A percentile compares a stretch with the other conserved stretches of the same genome.
phyloP scores from a whole-genome alignment of 2,329 filamentous ascomycete species.

The Teratosphaeria destructans region DNA sequence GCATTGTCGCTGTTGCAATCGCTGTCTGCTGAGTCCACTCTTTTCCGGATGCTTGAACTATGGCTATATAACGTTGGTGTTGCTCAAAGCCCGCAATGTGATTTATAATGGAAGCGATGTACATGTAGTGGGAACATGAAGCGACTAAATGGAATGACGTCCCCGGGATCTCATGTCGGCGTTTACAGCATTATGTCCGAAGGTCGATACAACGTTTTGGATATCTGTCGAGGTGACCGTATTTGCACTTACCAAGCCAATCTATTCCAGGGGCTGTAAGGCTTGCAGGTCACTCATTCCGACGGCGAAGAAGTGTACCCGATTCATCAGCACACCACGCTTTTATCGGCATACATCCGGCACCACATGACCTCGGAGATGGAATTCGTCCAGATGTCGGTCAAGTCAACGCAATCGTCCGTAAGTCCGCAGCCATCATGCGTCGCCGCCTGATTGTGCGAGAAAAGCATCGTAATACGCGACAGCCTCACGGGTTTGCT shows the following conservation, averaged over 20 bases:
- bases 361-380: neutral
- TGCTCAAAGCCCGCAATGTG: neutral
- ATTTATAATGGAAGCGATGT: neutral
- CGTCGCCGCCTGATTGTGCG: too few species aligned
- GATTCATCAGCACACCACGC: neutral
- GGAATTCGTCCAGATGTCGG: neutral
- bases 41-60: neutral
- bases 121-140: neutral
- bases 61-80: neutral
- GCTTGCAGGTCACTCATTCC: too few species aligned
- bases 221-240: too few species aligned
- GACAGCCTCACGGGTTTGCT: neutral
- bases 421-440: too few species aligned
- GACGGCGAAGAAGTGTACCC: too few species aligned
- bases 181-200: too few species aligned
- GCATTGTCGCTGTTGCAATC: slow-evolving; percentile 23
- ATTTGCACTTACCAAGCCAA: too few species aligned
- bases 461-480: too few species aligned
- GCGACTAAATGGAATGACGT: neutral
- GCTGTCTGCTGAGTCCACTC: neutral
- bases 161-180: too few species aligned
- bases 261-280: too few species aligned
- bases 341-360: neutral
- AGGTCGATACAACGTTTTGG: too few species aligned
- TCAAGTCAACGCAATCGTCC: neutral